phyloP scores from a whole-genome alignment of 2,329 filamentous ascomycete genomes.

The Purpureocillium lavendulum region DNA sequence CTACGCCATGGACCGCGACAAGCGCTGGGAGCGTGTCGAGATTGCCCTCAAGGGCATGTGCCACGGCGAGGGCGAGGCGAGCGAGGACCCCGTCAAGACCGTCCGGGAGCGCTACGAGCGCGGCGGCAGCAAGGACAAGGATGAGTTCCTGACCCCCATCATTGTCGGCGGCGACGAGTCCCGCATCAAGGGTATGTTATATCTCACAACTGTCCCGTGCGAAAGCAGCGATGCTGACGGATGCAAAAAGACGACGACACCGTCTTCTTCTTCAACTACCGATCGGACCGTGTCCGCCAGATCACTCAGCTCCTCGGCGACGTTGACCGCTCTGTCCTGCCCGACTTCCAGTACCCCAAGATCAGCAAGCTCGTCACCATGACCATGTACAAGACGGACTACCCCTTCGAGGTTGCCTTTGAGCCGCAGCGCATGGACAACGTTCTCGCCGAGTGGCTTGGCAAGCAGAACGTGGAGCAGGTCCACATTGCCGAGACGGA shows the following conservation, averaged over 20 bases:
- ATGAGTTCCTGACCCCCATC: constrained; percentile 98
- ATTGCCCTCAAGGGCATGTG: constrained; percentile 81
- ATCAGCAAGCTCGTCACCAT: constrained; percentile 82
- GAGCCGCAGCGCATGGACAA: constrained; percentile 94
- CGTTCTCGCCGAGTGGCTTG: constrained; percentile 94
- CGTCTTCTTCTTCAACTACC: constrained; percentile 99
- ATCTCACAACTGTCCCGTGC: neutral
- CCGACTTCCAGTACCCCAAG: constrained; percentile 91
- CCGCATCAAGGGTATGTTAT: constrained; percentile 66
- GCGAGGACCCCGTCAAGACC: constrained; percentile 74
- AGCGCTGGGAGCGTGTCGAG: constrained; percentile 96
- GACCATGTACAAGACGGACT: constrained; percentile 97
- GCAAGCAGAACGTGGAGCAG: constrained; percentile 82
- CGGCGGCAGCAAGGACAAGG: constrained; percentile 60
- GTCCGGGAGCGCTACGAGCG: constrained; percentile 83
- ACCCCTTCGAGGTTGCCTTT: constrained; percentile 86
- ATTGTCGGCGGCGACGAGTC: constrained; percentile 81
- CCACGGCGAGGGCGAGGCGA: constrained; percentile 77
- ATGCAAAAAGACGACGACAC: constrained; percentile 66
- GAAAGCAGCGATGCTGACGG: constrained; percentile 3
- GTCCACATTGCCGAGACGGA: constrained; percentile 97
- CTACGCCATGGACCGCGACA: constrained; percentile 99
- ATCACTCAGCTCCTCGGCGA: constrained; percentile 90
- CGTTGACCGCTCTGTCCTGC: constrained; percentile 81
- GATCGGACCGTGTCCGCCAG: constrained; percentile 93